A percentile compares a stretch with the other conserved stretches of the same genome.
Evolutionary conservation across 1,139 yeast species (phyloP).

Genomic region (Yamadazyma taylorii): DNA sequence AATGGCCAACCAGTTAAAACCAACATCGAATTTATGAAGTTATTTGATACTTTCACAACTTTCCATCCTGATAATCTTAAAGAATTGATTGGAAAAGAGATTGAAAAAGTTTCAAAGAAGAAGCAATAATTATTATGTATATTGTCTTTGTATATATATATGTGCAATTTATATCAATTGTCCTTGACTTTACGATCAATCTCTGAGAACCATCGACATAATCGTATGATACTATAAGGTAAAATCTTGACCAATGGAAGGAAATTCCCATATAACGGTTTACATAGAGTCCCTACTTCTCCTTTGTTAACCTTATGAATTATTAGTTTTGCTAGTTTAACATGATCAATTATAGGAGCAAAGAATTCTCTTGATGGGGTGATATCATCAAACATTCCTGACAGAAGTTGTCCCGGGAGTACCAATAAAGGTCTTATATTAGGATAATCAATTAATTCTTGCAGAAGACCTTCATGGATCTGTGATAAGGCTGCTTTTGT

Average conservation of each 20-base stretch:
- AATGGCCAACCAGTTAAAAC: slow-evolving; percentile 19
- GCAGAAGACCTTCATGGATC: slow-evolving; percentile 56
- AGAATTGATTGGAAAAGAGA: slow-evolving; percentile 27
- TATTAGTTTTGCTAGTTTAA: slow-evolving; percentile 44
- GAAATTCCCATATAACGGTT: slow-evolving; percentile 62
- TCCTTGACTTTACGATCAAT: slow-evolving; percentile 45
- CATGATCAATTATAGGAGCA: slow-evolving; percentile 60
- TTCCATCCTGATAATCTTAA: slow-evolving; percentile 43
- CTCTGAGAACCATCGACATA: slow-evolving; percentile 50
- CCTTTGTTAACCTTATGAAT: slow-evolving; percentile 44
- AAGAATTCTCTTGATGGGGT: slow-evolving; percentile 55
- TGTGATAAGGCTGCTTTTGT: slow-evolving; percentile 64
- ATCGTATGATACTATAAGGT: slow-evolving; percentile 49
- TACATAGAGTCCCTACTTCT: slow-evolving; percentile 51
- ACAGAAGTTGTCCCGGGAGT: slow-evolving; percentile 66
- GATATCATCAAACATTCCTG: slow-evolving; percentile 63
- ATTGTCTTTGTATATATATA: background rate
- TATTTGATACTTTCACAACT: slow-evolving; percentile 50
- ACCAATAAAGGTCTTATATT: slow-evolving; percentile 50
- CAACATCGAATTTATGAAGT: slow-evolving; percentile 37
- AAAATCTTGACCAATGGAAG: slow-evolving; percentile 52
- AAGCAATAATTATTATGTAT: slow-evolving; percentile 8
- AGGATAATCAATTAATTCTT: slow-evolving; percentile 38
- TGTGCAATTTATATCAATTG: background rate
- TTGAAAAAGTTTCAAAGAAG: slow-evolving; percentile 25